phyloP scores from a whole-genome alignment of 768 basidiomycete genomes.

The Dentipellis sp. region DNA sequence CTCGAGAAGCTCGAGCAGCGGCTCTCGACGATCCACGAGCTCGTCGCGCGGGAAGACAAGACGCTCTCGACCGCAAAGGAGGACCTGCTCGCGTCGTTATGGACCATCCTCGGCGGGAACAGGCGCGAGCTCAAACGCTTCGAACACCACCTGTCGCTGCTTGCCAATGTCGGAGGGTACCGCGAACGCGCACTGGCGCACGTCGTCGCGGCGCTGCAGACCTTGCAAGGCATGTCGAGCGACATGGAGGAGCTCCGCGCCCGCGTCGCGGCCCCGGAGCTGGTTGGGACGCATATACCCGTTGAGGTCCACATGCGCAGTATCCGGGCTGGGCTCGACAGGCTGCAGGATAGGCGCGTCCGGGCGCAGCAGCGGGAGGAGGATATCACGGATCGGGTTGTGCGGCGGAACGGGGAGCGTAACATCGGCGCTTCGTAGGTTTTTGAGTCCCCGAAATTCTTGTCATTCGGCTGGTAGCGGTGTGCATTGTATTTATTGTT shows the following conservation, averaged over 20 bases:
- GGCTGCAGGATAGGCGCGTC: slow-evolving; percentile 47
- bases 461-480: neutral
- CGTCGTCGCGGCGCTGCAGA: slow-evolving; percentile 56
- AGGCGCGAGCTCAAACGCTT: slow-evolving; percentile 36
- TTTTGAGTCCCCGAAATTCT: neutral
- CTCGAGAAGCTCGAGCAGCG: slow-evolving; percentile 57
- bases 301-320: slow-evolving; percentile 71
- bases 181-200: slow-evolving; percentile 54
- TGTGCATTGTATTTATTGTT: neutral
- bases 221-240: slow-evolving; percentile 52
- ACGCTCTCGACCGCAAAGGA: slow-evolving; percentile 34
- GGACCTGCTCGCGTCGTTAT: slow-evolving; percentile 54
- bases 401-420: neutral
- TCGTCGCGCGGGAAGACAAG: slow-evolving; percentile 49
- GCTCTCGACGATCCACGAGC: slow-evolving; percentile 45
- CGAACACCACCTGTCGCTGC: slow-evolving; percentile 40
- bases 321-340: slow-evolving; percentile 53
- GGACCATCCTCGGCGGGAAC: slow-evolving; percentile 65
- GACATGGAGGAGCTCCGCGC: slow-evolving; percentile 75
- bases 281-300: slow-evolving; percentile 51
- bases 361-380: slow-evolving; percentile 41
- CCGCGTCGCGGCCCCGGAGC: slow-evolving; percentile 57
- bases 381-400: slow-evolving; percentile 4
- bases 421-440: neutral
- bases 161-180: slow-evolving; percentile 47